phyloP scores from a whole-genome alignment of 345 rosid species.

The Nasturtium officinale region DNA sequence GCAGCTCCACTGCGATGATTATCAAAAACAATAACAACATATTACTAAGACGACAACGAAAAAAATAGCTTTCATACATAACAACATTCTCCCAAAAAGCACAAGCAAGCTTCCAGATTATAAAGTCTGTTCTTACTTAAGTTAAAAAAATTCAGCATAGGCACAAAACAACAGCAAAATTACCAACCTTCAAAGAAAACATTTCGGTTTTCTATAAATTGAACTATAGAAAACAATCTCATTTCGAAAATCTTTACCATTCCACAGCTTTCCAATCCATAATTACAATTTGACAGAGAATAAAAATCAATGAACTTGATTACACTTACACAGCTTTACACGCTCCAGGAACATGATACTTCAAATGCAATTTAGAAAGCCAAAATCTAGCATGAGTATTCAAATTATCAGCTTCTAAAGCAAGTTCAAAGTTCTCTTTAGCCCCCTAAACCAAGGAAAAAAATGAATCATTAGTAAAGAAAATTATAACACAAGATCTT shows the following conservation, averaged over 20 bases:
- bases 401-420: slow-evolving; percentile 72
- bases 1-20: slow-evolving; percentile 72
- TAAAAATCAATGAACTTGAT: too few species aligned
- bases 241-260: too few species aligned
- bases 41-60: background rate
- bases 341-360: slow-evolving; percentile 84
- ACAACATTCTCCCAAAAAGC: background rate
- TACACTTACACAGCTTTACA: slow-evolving; percentile 89
- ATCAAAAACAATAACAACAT: slow-evolving; percentile 14
- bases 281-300: slow-evolving; percentile 1
- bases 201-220: background rate
- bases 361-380: slow-evolving; percentile 80
- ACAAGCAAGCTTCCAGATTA: background rate
- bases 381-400: slow-evolving; percentile 87
- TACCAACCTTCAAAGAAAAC: background rate
- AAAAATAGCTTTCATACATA: background rate
- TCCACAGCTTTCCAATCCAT: background rate
- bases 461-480: too few species aligned
- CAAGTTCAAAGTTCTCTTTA: slow-evolving; percentile 90
- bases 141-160: background rate
- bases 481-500: background rate
- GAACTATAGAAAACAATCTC: background rate
- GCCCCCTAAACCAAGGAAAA: slow-evolving; percentile 57
- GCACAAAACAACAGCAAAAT: background rate
- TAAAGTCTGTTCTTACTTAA: background rate